Evolutionary conservation across 805 yeast species (phyloP).

Genomic region (Ogataea kodamae): DNA sequence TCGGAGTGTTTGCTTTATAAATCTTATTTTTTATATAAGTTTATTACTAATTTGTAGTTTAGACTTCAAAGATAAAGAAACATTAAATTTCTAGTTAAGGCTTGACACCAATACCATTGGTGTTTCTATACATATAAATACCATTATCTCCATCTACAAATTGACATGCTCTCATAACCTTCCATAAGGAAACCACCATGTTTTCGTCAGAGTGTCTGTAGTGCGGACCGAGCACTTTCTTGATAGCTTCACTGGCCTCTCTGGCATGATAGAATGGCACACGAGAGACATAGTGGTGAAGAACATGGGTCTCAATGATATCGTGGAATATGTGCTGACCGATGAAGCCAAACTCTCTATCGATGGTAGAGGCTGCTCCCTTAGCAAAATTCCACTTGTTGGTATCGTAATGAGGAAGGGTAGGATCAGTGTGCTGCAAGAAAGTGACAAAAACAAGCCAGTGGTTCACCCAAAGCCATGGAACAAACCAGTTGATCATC

Average conservation of each 20-base stretch:
- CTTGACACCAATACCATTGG: conserved; percentile 41
- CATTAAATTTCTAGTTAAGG: conserved; percentile 19
- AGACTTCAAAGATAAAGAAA: conserved; percentile 1
- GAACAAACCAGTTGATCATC: conserved; percentile 53
- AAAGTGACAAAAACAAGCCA: conserved; percentile 64
- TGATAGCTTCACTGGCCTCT: conserved; percentile 50
- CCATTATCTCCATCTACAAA: conserved; percentile 68
- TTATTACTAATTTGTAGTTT: conserved; percentile 7
- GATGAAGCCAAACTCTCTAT: conserved; percentile 56
- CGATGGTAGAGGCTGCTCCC: conserved; percentile 66
- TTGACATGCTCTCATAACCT: conserved; percentile 59
- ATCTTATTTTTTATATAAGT: conserved; percentile 2
- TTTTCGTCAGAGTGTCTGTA: conserved; percentile 48
- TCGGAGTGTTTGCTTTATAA: conserved; percentile 18
- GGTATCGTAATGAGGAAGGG: conserved; percentile 56
- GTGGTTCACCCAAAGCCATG: conserved; percentile 58
- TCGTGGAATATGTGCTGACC: conserved; percentile 58
- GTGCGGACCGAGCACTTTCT: conserved; percentile 50
- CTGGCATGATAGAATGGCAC: conserved; percentile 56
- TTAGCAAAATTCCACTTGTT: conserved; percentile 60
- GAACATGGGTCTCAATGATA: conserved; percentile 55
- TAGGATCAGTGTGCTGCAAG: conserved; percentile 59
- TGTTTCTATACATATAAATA: conserved; percentile 63
- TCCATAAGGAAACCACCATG: conserved; percentile 59
- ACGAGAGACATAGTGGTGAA: conserved; percentile 53